Conservation (phyloP, 1,139 yeast species). For the Geotrichum candidum region DNA sequence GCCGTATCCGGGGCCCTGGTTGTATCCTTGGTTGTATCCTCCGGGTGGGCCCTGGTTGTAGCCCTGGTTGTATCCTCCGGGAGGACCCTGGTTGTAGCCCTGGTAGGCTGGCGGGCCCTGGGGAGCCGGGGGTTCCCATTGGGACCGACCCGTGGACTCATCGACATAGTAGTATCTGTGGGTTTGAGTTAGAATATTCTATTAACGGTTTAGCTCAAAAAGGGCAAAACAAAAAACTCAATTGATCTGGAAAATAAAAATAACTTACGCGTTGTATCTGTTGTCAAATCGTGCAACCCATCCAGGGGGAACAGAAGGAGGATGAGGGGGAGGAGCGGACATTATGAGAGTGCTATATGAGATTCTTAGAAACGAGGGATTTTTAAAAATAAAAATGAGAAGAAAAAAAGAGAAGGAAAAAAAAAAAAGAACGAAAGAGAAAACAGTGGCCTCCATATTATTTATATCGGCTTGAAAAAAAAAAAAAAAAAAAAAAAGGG, state of each 20-base stretch:
- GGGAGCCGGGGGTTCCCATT: conserved; percentile 63
- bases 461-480: background rate
- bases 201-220: no score
- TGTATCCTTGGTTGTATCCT: background rate
- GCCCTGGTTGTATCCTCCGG: conserved; percentile 9
- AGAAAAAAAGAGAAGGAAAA: background rate
- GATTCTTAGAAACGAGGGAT: background rate
- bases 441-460: no score
- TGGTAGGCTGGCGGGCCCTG: conserved; percentile 29
- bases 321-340: conserved; percentile 15
- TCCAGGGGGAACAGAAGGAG: conserved; percentile 64
- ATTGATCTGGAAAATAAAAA: background rate
- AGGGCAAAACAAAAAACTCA: conserved; percentile 41
- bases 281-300: conserved; percentile 87
- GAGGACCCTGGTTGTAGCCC: conserved; percentile 18
- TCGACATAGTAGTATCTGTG: conserved; percentile 53
- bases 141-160: conserved; percentile 65
- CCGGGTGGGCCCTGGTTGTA: conserved; percentile 2
- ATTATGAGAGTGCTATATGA: background rate
- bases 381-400: background rate
- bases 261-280: conserved; percentile 52
- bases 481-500: background rate
- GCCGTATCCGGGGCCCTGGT: conserved; percentile 3
- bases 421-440: background rate
- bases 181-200: conserved; percentile 6